Percentiles rank a stretch among this genome's conserved stretches.
Conservation (phyloP, 1,284 basidiomycete species). For the Tausonia pullulans region DNA sequence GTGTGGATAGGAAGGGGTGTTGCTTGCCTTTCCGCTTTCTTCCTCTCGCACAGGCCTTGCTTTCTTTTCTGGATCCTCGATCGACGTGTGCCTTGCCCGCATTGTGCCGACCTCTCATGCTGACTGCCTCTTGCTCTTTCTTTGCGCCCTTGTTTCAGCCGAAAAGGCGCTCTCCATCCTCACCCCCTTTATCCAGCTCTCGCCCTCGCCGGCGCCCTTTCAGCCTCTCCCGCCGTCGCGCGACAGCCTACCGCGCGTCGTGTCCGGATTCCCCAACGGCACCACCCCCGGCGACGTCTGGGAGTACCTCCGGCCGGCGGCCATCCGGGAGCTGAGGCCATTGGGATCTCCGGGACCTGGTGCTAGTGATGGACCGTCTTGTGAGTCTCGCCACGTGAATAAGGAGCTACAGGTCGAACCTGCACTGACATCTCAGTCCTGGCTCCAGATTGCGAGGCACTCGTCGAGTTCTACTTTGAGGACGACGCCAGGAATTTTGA, state of each 20-base stretch:
- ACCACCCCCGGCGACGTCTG: conserved; percentile 47
- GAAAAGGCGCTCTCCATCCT: conserved; percentile 59
- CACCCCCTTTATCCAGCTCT: conserved; percentile 54
- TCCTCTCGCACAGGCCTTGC: not conserved
- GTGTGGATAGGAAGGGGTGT: too few relatives aligned
- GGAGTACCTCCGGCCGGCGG: conserved; percentile 56
- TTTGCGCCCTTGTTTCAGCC: conserved; percentile 39
- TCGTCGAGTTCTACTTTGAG: conserved; percentile 79
- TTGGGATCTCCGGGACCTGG: not conserved
- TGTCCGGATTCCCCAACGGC: conserved; percentile 54
- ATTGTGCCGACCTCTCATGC: not conserved
- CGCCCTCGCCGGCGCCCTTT: conserved; percentile 49
- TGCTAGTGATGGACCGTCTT: too few relatives aligned
- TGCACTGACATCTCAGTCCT: too few relatives aligned
- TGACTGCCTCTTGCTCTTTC: not conserved
- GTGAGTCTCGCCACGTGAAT: too few relatives aligned
- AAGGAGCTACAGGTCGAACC: too few relatives aligned
- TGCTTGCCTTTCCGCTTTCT: too few relatives aligned
- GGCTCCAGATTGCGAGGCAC: conserved; percentile 41
- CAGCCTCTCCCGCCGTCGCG: conserved; percentile 56
- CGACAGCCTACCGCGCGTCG: conserved; percentile 49
- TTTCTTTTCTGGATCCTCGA: not conserved
- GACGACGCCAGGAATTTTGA: conserved; percentile 69
- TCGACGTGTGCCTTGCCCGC: too few relatives aligned
- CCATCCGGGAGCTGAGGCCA: conserved; percentile 24